Conservation (phyloP, 1,284 basidiomycete genomes). For the Baeospora myosura region DNA sequence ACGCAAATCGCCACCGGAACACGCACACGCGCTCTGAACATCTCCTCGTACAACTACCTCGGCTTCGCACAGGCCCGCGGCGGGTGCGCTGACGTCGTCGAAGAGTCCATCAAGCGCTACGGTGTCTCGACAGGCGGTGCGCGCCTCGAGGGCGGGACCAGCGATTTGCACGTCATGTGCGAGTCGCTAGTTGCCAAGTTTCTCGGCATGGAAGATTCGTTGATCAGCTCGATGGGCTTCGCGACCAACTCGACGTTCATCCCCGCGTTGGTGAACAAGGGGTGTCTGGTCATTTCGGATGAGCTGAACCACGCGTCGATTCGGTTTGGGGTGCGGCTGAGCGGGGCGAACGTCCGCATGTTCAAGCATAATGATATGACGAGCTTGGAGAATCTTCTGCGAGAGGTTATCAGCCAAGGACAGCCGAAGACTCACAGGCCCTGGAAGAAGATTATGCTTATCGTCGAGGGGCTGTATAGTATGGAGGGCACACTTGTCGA, state of each 20-base stretch:
- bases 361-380: slow-evolving; percentile 98
- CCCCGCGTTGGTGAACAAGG: slow-evolving; percentile 86
- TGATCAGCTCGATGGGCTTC: slow-evolving; percentile 95
- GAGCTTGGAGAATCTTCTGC: slow-evolving; percentile 73
- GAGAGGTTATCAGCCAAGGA: slow-evolving; percentile 93
- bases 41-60: slow-evolving; percentile 99
- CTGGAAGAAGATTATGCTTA: slow-evolving; percentile 96
- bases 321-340: slow-evolving; percentile 85
- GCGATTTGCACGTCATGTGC: slow-evolving; percentile 76
- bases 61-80: slow-evolving; percentile 95
- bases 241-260: slow-evolving; percentile 97
- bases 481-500: slow-evolving; percentile 97
- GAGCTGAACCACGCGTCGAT: slow-evolving; percentile 97
- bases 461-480: slow-evolving; percentile 94
- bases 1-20: slow-evolving; percentile 76
- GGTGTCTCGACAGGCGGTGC: slow-evolving; percentile 76
- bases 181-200: slow-evolving; percentile 90
- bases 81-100: slow-evolving; percentile 89
- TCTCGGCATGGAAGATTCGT: slow-evolving; percentile 81
- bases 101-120: slow-evolving; percentile 71
- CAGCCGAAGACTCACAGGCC: slow-evolving; percentile 96
- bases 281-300: slow-evolving; percentile 94
- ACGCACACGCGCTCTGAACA: slow-evolving; percentile 86
- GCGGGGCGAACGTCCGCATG: slow-evolving; percentile 84
- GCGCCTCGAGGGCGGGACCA: slow-evolving; percentile 77